Evolutionary conservation across 768 basidiomycete genomes (phyloP).

Genomic region (Cyclocybe cylindracea): DNA sequence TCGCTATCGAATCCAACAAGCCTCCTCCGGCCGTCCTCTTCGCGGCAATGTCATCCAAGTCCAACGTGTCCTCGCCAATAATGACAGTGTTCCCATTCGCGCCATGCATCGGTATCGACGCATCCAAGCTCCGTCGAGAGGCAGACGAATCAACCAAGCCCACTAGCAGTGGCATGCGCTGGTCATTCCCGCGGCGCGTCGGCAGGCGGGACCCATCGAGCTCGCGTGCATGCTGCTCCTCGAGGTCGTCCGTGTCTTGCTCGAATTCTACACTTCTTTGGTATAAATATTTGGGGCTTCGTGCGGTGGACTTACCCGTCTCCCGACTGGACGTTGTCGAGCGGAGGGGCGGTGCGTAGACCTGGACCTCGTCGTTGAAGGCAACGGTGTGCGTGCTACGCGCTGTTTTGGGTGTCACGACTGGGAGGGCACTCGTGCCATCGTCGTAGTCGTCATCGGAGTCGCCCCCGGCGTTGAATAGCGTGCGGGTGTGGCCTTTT

Average conservation of each 20-base stretch:
- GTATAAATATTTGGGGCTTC: conserved; percentile 2
- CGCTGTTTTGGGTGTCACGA: conserved; percentile 28
- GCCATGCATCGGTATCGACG: conserved; percentile 47
- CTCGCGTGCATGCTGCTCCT: conserved; percentile 41
- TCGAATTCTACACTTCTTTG: conserved; percentile 64
- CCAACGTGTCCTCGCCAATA: conserved; percentile 40
- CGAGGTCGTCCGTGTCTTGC: conserved; percentile 80
- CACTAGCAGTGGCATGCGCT: conserved; percentile 74
- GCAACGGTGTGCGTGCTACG: conserved; percentile 52
- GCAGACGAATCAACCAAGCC: conserved; percentile 73
- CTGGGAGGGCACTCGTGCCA: conserved; percentile 23
- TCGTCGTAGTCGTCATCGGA: conserved; percentile 48
- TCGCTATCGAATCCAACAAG: conserved; percentile 77
- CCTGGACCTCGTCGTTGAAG: conserved; percentile 69
- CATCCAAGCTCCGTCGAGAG: conserved; percentile 57
- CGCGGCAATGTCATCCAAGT: conserved; percentile 73
- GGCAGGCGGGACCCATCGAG: conserved; percentile 25
- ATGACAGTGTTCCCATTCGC: conserved; percentile 32
- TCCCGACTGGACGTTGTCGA: conserved; percentile 80
- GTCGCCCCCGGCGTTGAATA: conserved; percentile 59
- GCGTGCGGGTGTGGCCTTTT: conserved; percentile 28
- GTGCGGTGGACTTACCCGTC: conserved; percentile 61
- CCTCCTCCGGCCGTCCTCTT: conserved; percentile 72
- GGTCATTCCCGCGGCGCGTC: conserved; percentile 40
- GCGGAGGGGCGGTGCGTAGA: conserved; percentile 66